Conservation (phyloP, 164 flowering plant genomes). For the Sextonia rubra region DNA sequence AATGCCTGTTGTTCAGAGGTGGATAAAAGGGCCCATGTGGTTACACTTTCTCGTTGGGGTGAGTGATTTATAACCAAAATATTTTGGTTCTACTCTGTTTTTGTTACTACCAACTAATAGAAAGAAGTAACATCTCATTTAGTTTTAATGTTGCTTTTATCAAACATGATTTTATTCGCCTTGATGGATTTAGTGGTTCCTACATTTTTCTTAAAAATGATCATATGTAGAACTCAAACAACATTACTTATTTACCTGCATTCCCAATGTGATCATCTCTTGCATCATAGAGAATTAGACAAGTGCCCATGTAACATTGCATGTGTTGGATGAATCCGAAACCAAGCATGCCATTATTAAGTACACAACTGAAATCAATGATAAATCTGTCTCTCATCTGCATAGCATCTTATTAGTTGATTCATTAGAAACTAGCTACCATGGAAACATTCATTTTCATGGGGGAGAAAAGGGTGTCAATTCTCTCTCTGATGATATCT, state of each 20-base stretch:
- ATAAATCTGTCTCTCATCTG: too few species aligned
- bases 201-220: not conserved
- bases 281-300: too few species aligned
- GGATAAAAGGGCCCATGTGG: constrained; percentile 93
- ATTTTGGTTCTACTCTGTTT: not conserved
- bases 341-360: too few species aligned
- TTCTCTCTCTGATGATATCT: too few species aligned
- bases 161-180: not conserved
- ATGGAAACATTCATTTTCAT: not conserved
- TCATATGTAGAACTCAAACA: too few species aligned
- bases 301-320: too few species aligned
- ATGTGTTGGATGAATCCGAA: too few species aligned
- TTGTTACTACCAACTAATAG: not conserved
- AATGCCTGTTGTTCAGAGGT: constrained; percentile 74
- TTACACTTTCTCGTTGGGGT: constrained; percentile 59
- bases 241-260: too few species aligned
- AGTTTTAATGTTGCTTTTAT: not conserved
- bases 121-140: too few species aligned
- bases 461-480: too few species aligned
- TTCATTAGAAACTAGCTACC: not conserved
- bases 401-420: not conserved
- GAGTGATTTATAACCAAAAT: constrained; percentile 8
- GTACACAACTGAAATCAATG: too few species aligned
- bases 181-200: not conserved
- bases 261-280: too few species aligned